Evolutionary conservation across 108 stramenopile species (phyloP), one percentile per base, ranked within the genome.

Genomic region (Pseudonitzschia multiseries): DNA sequence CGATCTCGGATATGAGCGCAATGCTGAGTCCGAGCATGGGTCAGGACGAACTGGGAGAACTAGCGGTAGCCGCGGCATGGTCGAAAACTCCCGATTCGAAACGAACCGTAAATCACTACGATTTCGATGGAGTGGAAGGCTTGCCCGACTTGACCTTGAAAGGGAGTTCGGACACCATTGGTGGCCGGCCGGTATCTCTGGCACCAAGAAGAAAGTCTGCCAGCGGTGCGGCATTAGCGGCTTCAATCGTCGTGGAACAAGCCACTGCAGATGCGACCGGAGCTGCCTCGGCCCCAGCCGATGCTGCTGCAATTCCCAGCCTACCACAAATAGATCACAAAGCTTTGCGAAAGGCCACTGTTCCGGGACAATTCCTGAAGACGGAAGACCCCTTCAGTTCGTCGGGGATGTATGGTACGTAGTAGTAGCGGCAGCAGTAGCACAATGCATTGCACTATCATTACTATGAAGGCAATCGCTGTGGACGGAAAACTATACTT

Each of bases 1-100:
- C 88, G 9, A 80, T 83, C 65, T 89, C 86, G 14, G 91, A 92
- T 63, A 92, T 92, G 87, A 79, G 79, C 57, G 86, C 81, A n/a
- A 87, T 89, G 91, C 44, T 88, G 43, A 59, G 65, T 32, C 57
- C 77, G 1, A 71, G 77, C 28, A 65, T 70, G 71, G 28, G 21
- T 33, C 71, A 43, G 31, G 71, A 72, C 33, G 65, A 56, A 46
- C 12, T 66, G 77, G 63, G 29, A 28, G 54, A 59, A 2, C 40
- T 56, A 17, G 46, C 62, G 14, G 20, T 10, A 22, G 40, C 42
- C 10, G 27, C 26, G 36, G 53, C 61, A 42, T 42, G 21, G 24
- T 53, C 74, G 1, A 40, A 64, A 53, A 69, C 68, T 14, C 66
- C 66, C 27, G 42, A 69, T 46, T 43, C 59, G 69, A 62, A 44